Conservation (phyloP, 345 rosid genomes). For the Brassica incana region DNA sequence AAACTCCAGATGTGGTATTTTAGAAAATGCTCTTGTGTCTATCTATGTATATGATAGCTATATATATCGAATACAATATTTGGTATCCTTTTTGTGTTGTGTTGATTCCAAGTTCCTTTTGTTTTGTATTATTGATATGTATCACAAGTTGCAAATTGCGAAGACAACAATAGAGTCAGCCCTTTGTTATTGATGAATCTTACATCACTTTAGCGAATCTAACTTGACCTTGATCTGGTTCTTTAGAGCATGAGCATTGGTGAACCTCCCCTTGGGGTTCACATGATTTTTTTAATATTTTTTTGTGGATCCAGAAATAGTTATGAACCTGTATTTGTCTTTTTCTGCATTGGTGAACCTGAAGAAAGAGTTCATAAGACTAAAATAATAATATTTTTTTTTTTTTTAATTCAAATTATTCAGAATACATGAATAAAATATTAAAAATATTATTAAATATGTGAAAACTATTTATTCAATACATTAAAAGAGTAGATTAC, state of each 20-base stretch:
- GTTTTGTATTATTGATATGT: background rate
- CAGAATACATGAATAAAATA: too few species aligned
- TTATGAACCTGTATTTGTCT: too few species aligned
- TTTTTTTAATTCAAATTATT: too few species aligned
- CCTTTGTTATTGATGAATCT: slow-evolving; percentile 29
- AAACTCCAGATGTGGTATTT: background rate
- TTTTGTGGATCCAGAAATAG: too few species aligned
- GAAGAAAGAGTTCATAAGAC: too few species aligned
- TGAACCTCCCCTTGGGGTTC: too few species aligned
- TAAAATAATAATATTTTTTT: too few species aligned
- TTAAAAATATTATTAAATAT: too few species aligned
- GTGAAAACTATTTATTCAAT: too few species aligned
- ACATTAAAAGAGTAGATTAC: too few species aligned
- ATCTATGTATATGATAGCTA: background rate
- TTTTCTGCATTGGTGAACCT: too few species aligned
- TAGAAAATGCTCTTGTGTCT: background rate
- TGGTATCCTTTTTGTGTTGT: background rate
- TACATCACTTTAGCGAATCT: slow-evolving; percentile 23
- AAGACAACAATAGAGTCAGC: slow-evolving; percentile 31
- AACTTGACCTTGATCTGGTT: slow-evolving; percentile 30
- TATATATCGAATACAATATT: background rate
- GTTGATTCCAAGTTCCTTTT: slow-evolving; percentile 12
- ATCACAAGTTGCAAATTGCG: slow-evolving; percentile 12
- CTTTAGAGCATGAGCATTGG: background rate
- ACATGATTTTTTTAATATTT: too few species aligned